A percentile compares a stretch with the other conserved stretches of the same genome.
Evolutionary conservation across 371 early-diverging fungal species (phyloP).

Genomic region (Mucor lusitanicus): DNA sequence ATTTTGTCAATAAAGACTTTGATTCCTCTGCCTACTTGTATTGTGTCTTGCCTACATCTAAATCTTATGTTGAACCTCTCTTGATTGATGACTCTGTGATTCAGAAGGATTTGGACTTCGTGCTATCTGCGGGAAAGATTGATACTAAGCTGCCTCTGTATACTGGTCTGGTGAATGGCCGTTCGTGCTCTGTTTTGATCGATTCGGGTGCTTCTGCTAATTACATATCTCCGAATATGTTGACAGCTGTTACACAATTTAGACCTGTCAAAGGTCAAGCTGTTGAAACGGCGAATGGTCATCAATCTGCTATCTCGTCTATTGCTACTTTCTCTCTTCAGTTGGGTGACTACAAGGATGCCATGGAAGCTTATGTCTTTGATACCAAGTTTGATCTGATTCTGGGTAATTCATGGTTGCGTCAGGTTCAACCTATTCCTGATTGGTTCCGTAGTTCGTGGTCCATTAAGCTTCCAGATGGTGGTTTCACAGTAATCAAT

Average conservation of each 20-base stretch:
- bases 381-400: background rate
- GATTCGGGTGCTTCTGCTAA: conserved; percentile 2
- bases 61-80: background rate
- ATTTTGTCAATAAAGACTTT: background rate
- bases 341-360: background rate
- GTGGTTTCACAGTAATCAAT: too few species aligned
- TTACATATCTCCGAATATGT: background rate
- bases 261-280: too few species aligned
- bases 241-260: background rate
- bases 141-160: background rate
- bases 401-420: too few species aligned
- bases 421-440: too few species aligned
- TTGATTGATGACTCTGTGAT: background rate
- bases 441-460: too few species aligned
- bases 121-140: background rate
- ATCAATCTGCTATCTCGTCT: background rate
- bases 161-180: background rate
- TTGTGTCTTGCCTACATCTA: background rate
- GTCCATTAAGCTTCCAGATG: too few species aligned
- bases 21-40: background rate
- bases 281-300: conserved; percentile 10
- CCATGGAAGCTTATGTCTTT: conserved; percentile 5
- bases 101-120: background rate
- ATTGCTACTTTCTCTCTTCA: background rate
- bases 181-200: background rate